Evolutionary conservation across 139 green algal genomes (phyloP).

Genomic region (Chlorella vulgaris): DNA sequence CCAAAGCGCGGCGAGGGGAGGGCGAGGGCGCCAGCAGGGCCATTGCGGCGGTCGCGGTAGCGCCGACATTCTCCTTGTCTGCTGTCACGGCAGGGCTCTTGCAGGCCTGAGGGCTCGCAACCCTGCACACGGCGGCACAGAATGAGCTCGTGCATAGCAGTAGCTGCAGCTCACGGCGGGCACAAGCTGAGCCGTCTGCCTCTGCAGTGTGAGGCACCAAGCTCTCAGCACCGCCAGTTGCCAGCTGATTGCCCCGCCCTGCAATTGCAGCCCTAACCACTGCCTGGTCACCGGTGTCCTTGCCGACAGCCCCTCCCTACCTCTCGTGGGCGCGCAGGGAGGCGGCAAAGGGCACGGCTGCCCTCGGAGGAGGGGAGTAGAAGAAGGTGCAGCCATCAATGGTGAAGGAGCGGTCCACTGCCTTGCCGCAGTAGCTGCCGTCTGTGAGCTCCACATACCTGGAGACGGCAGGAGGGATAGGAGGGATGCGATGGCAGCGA

Average conservation of each 20-base stretch:
- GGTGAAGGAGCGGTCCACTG: conserved; percentile 21
- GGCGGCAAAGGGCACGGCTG: conserved; percentile 76
- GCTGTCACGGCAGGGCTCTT: not conserved
- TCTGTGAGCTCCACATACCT: not conserved
- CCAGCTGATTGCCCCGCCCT: no score
- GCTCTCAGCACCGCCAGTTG: no score
- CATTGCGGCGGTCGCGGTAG: no score
- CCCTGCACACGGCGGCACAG: not conserved
- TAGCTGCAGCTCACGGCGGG: no score
- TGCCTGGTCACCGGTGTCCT: no score
- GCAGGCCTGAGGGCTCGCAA: not conserved
- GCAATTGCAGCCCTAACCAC: no score
- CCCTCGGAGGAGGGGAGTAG: conserved; percentile 87
- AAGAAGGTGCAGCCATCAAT: conserved; percentile 85
- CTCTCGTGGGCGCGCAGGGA: conserved; percentile 59
- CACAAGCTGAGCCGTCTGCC: no score
- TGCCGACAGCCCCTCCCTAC: not conserved
- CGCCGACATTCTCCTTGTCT: conserved; percentile 6
- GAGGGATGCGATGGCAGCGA: not conserved
- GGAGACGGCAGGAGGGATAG: not conserved
- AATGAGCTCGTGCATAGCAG: not conserved
- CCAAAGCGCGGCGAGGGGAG: no score
- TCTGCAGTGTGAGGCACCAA: no score
- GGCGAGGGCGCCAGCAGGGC: no score
- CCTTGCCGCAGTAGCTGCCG: not conserved